Evolutionary conservation across 805 yeast species (phyloP), one percentile per base, ranked within the genome.

Genomic region (Wickerhamomyces kurtzmanii): DNA sequence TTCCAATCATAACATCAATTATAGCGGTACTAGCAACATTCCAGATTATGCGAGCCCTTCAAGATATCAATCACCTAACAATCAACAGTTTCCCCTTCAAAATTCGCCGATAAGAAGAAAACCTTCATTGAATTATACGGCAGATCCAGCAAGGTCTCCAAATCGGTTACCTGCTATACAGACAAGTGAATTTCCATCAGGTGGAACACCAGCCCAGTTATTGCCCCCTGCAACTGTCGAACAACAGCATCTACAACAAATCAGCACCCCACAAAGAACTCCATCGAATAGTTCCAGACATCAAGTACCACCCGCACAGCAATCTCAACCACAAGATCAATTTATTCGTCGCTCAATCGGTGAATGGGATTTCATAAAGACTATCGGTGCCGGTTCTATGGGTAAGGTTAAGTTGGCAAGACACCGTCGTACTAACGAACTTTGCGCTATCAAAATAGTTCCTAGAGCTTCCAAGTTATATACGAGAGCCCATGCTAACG

Each of bases 301-400:
- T 10, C 31, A 23, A 17, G 24, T 15, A 5, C 31, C 17, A 19
- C 34, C 23, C 24, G n/a, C n/a, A n/a, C 29, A 34, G 27, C 41
- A 40, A 17, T 28, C 39, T 1, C 59, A 52, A 27, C 45, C 42
- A 8, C 31, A 33, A 6, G 25, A 14, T 12, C 61, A 53, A 40
- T 81, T 82, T 42, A 89, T 86, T 51, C 72, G 97, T 38, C 80
- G 79, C 33, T 69, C 94, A 5, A 79, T 89, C 30, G 98, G 97
- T 10, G 96, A 91, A 39, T 89, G 98, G 98, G 94, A 84, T 42
- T 87, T 89, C 43, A 68, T 83, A 32, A 85, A 85, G 54, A 86
- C 96, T 3, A 82, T 91, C 25, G 99, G 99, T 23, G 95, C 97
- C 3, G 98, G 99, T 4, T 85, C 96, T 0, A 91, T 91, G 98